Conservation (phyloP, 2,329 filamentous ascomycete genomes). For the Lecanosticta acicola region DNA sequence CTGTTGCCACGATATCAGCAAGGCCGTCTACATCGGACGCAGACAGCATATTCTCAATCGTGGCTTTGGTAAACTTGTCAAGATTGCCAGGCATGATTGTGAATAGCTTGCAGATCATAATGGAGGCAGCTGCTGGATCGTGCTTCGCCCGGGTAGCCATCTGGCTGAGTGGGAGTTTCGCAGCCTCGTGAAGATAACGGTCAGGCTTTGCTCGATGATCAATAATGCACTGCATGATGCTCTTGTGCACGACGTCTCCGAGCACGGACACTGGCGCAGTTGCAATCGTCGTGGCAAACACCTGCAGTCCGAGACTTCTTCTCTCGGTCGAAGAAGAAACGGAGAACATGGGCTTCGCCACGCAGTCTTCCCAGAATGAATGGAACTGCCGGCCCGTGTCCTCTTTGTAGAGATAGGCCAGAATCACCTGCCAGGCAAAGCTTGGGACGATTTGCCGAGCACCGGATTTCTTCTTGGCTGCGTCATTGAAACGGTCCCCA, state of each 20-base stretch:
- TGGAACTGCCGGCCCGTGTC: conserved; percentile 49
- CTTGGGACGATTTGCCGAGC: conserved; percentile 67
- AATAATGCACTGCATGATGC: conserved; percentile 73
- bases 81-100: conserved; percentile 70
- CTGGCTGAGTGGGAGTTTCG: conserved; percentile 67
- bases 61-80: conserved; percentile 78
- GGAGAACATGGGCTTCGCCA: conserved; percentile 84
- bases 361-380: conserved; percentile 78
- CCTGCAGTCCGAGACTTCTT: conserved; percentile 85
- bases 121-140: conserved; percentile 54
- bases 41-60: conserved; percentile 67
- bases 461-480: conserved; percentile 49
- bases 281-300: conserved; percentile 71
- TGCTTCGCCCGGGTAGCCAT: conserved; percentile 61
- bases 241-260: conserved; percentile 68
- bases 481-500: conserved; percentile 11
- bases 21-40: conserved; percentile 49
- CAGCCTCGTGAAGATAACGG: conserved; percentile 72
- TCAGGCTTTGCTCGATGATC: conserved; percentile 76
- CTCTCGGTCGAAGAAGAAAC: conserved; percentile 76
- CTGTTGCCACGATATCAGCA: conserved; percentile 48
- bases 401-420: conserved; percentile 43
- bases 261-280: conserved; percentile 47
- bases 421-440: conserved; percentile 79
- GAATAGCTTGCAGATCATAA: conserved; percentile 63